Conservation (phyloP, 1,284 basidiomycete genomes). For the Cutaneotrichosporon spelunceum region DNA sequence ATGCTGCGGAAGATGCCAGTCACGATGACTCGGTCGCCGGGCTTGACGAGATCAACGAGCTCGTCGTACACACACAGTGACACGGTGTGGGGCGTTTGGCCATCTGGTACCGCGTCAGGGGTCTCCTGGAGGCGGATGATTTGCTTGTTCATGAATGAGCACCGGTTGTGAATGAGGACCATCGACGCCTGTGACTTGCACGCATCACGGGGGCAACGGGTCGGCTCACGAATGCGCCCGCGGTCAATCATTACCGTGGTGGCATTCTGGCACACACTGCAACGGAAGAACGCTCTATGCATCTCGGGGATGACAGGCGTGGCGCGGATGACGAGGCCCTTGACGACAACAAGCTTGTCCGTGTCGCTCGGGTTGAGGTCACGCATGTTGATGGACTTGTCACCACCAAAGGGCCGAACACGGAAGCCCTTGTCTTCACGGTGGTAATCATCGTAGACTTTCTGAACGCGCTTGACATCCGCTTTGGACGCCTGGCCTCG, state of each 20-base stretch:
- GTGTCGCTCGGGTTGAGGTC: conserved; percentile 89
- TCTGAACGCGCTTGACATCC: conserved; percentile 60
- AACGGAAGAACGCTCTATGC: conserved; percentile 96
- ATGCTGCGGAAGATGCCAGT: conserved; percentile 94
- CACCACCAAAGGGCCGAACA: conserved; percentile 82
- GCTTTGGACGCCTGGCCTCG: neutral
- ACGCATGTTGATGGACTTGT: conserved; percentile 76
- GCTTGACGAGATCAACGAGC: conserved; percentile 89
- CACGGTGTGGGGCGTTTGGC: conserved; percentile 96
- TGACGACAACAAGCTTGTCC: conserved; percentile 92
- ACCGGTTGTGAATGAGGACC: conserved; percentile 94
- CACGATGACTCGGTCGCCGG: conserved; percentile 86
- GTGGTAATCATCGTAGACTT: conserved; percentile 51
- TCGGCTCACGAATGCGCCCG: conserved; percentile 90
- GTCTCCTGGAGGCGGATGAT: conserved; percentile 95
- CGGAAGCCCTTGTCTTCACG: conserved; percentile 82
- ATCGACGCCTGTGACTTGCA: conserved; percentile 84
- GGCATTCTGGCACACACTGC: conserved; percentile 91
- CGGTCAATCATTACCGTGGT: conserved; percentile 93
- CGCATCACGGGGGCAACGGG: conserved; percentile 84
- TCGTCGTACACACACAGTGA: conserved; percentile 96
- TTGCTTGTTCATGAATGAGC: conserved; percentile 91
- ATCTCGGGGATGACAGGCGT: conserved; percentile 98
- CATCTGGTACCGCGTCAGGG: conserved; percentile 94
- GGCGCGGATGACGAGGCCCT: conserved; percentile 93